A percentile compares a stretch with the other conserved stretches of the same genome.
Conservation (phyloP, 768 basidiomycete species). For the Calocybe cyanea region DNA sequence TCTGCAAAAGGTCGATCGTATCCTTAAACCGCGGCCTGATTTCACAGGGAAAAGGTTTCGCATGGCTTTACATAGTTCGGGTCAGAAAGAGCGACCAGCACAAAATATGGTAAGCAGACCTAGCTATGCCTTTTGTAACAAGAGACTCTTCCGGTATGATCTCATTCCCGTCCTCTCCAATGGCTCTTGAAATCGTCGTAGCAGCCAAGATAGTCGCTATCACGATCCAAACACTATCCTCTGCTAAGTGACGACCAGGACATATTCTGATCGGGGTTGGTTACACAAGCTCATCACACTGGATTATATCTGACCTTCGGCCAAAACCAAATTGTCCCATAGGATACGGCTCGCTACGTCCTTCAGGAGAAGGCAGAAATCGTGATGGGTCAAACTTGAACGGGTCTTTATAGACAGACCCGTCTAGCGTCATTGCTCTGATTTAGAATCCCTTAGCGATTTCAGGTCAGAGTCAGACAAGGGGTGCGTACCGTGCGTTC, state of each 20-base stretch:
- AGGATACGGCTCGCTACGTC: conserved; percentile 11
- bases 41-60: not conserved
- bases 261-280: too few species aligned
- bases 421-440: conserved; percentile 5
- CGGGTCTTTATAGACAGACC: conserved; percentile 8
- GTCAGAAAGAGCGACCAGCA: not conserved
- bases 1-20: too few species aligned
- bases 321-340: conserved; percentile 14
- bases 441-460: too few species aligned
- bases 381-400: conserved; percentile 9
- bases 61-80: conserved; percentile 8
- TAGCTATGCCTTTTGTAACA: not conserved
- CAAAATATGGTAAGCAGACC: conserved; percentile 24
- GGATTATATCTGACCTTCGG: conserved; percentile 4
- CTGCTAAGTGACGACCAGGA: conserved; percentile 28
- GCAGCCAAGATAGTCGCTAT: conserved; percentile 8
- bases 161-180: conserved; percentile 4
- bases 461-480: too few species aligned
- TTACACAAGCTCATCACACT: too few species aligned
- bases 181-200: conserved; percentile 2
- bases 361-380: conserved; percentile 9
- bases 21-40: too few species aligned
- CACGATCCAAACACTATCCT: conserved; percentile 29
- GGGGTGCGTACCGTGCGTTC: not conserved
- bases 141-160: conserved; percentile 3